Evolutionary conservation across 805 yeast species (phyloP).

Genomic region (Sugiyamaella americana): DNA sequence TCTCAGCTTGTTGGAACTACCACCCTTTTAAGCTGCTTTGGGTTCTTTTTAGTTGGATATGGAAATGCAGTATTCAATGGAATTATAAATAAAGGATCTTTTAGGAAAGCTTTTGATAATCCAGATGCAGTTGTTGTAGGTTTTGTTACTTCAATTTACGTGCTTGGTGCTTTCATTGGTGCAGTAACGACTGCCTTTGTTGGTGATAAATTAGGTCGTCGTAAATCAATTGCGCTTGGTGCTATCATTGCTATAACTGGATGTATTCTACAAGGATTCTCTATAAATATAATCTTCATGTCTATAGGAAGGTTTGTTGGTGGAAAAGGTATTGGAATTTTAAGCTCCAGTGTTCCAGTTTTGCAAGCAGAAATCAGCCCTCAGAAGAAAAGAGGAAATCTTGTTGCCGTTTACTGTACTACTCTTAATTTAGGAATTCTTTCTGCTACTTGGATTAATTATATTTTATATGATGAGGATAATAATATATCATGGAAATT

Average conservation of each 20-base stretch:
- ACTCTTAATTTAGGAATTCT: conserved; percentile 5
- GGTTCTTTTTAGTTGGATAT: conserved; percentile 11
- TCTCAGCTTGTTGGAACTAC: conserved; percentile 2
- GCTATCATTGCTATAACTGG: conserved; percentile 7
- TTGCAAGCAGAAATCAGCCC: conserved; percentile 12
- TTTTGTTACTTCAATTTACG: conserved; percentile 6
- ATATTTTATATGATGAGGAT: conserved; percentile 2
- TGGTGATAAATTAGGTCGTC: conserved; percentile 13
- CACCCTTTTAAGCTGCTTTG: conserved; percentile 9
- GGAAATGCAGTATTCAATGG: conserved; percentile 13
- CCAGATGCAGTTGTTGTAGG: conserved; percentile 5
- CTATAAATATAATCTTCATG: not conserved
- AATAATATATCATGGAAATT: conserved; percentile 52
- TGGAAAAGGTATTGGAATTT: conserved; percentile 10
- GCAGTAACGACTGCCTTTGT: conserved; percentile 3
- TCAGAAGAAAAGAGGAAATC: conserved; percentile 11
- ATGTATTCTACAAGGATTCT: not conserved
- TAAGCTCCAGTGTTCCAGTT: conserved; percentile 11
- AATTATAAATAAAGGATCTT: conserved; percentile 8
- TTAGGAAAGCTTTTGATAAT: conserved; percentile 7
- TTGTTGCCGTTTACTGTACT: conserved; percentile 7
- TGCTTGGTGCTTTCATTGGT: conserved; percentile 11
- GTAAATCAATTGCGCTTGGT: conserved; percentile 2
- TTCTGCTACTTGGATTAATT: conserved; percentile 14
- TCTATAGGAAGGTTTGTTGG: not conserved